Percentiles rank a stretch among this genome's conserved stretches.
These are phyloP conservation scores for Schoenoplectus tabernaemontani DNA, from an alignment of 202 grass and related monocot species.

Conservation along the genomic window DNA sequence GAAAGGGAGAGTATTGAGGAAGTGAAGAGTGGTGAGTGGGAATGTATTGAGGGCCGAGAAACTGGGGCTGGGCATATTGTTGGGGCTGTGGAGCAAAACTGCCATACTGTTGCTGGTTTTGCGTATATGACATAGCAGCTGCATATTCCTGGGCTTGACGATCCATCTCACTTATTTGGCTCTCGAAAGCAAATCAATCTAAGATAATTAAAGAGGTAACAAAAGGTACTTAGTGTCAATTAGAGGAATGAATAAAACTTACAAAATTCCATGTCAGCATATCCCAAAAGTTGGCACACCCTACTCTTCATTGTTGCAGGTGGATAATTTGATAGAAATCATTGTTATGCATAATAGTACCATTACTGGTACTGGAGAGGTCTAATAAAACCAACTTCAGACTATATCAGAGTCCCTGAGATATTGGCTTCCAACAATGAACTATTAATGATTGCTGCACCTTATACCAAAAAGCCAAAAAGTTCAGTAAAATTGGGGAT, in stretches of 20 bases:
- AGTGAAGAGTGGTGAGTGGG: constrained; percentile 46
- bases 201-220: neutral
- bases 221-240: neutral
- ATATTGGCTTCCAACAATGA: too few relatives aligned
- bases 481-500: too few relatives aligned
- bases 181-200: neutral
- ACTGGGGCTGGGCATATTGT: constrained; percentile 58
- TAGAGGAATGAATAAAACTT: neutral
- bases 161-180: constrained; percentile 37
- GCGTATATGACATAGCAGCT: constrained; percentile 68
- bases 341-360: too few relatives aligned
- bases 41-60: constrained; percentile 33
- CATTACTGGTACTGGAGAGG: too few relatives aligned
- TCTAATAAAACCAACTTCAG: too few relatives aligned
- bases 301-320: too few relatives aligned
- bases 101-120: constrained; percentile 35
- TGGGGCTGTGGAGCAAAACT: constrained; percentile 32
- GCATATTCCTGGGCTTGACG: constrained; percentile 73
- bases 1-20: constrained; percentile 45
- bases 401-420: too few relatives aligned
- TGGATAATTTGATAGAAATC: too few relatives aligned
- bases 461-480: too few relatives aligned
- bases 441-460: too few relatives aligned
- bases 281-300: neutral
- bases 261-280: neutral